These are phyloP conservation scores for Gaultheria prostrata DNA, from an alignment of 148 eudicot genomes.

Conservation along the genomic window DNA sequence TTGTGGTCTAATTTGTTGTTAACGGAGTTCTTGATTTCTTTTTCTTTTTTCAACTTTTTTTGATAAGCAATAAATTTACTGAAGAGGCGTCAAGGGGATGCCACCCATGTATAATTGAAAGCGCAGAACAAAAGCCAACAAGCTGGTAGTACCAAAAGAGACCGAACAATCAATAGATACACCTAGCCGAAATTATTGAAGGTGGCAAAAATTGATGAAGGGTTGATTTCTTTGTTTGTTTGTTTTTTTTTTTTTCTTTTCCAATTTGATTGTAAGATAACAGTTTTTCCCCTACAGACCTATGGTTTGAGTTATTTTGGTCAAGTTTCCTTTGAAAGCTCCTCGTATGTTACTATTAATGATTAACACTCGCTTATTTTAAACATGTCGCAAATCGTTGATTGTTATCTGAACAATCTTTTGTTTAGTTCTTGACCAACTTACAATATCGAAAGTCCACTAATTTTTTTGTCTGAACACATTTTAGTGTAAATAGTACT, in stretches of 20 bases:
- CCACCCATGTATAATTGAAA: background rate
- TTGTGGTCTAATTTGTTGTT: background rate
- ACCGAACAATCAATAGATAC: background rate
- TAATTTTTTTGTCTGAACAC: background rate
- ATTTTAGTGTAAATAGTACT: background rate
- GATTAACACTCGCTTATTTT: background rate
- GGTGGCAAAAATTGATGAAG: background rate
- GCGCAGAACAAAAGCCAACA: background rate
- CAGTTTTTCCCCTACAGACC: background rate
- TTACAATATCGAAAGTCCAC: background rate
- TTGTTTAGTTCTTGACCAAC: background rate
- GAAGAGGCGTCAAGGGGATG: background rate
- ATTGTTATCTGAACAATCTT: conserved; percentile 1
- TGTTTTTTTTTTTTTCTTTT: background rate
- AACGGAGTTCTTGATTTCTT: background rate
- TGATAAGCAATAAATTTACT: background rate
- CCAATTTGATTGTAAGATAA: background rate
- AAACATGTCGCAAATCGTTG: background rate
- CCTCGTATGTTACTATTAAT: background rate
- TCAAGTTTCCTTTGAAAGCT: background rate
- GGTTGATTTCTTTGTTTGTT: too few species aligned
- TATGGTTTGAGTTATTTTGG: background rate
- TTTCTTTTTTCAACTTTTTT: background rate
- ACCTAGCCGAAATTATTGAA: background rate
- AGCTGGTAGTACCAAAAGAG: background rate